Evolutionary conservation across 768 basidiomycete species (phyloP).

Genomic region (Tylopilus intermedius): DNA sequence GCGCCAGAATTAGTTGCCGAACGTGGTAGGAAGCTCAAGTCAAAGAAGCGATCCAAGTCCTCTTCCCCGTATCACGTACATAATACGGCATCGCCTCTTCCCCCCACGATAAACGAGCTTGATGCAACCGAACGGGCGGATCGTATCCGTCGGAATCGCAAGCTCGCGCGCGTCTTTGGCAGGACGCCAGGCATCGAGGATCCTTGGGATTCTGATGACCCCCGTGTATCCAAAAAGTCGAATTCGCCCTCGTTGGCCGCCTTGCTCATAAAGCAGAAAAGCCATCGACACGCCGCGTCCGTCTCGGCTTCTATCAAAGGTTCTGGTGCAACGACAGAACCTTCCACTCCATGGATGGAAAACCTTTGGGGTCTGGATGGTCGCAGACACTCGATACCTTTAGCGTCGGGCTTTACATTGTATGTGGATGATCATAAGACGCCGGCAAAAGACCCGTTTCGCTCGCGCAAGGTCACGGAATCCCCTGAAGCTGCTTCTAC

Average conservation of each 20-base stretch:
- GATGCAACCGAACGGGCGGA: slow-evolving; percentile 63
- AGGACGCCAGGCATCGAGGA: slow-evolving; percentile 51
- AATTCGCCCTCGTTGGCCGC: slow-evolving; percentile 24
- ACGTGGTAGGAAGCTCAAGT: slow-evolving; percentile 23
- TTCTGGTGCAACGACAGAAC: slow-evolving; percentile 19
- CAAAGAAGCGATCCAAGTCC: slow-evolving; percentile 27
- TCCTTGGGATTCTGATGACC: slow-evolving; percentile 23
- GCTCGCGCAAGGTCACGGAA: slow-evolving; percentile 10
- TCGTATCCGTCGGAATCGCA: slow-evolving; percentile 66
- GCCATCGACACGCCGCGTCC: slow-evolving; percentile 30
- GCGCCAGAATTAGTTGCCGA: slow-evolving; percentile 44
- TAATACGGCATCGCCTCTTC: slow-evolving; percentile 29
- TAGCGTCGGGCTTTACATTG: slow-evolving; percentile 41
- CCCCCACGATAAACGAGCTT: slow-evolving; percentile 67
- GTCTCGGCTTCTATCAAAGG: slow-evolving; percentile 24
- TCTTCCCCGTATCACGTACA: slow-evolving; percentile 24
- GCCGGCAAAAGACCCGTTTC: slow-evolving; percentile 1
- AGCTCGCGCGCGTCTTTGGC: slow-evolving; percentile 78
- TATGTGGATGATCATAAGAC: slow-evolving; percentile 11
- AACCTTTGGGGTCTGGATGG: slow-evolving; percentile 27
- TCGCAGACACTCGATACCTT: slow-evolving; percentile 54
- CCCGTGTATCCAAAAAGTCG: slow-evolving; percentile 17
- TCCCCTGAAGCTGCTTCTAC: slow-evolving; percentile 26
- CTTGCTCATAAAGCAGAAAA: slow-evolving; percentile 28
- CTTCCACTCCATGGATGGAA: slow-evolving; percentile 31